Percentiles rank a stretch among this genome's conserved stretches.
These are phyloP conservation scores for Coemansia sp. DNA, from an alignment of 192 early-diverging fungal genomes.

Conservation along the genomic window DNA sequence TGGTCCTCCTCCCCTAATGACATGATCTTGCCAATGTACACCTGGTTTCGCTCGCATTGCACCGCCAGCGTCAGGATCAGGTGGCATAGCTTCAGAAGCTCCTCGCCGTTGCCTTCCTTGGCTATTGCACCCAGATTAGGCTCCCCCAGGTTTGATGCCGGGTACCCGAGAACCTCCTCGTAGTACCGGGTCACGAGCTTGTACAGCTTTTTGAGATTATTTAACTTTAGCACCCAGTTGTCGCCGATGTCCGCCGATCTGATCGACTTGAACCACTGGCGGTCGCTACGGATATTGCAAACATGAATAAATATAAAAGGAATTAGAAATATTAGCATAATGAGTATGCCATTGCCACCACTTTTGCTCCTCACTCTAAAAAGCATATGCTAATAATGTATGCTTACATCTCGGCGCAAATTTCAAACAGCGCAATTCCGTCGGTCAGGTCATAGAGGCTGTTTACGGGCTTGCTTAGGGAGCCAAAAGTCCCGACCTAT, in stretches of 20 bases:
- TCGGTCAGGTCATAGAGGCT: conserved; percentile 69
- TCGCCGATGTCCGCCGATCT: conserved; percentile 72
- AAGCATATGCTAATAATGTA: background rate
- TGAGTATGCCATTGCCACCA: background rate
- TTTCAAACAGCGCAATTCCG: conserved; percentile 79
- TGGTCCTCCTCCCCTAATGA: conserved; percentile 69
- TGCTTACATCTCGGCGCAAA: conserved; percentile 81
- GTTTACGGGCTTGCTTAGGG: conserved; percentile 42
- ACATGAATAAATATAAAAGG: background rate
- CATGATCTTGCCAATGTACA: conserved; percentile 86
- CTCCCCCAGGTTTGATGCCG: conserved; percentile 59
- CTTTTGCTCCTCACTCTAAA: background rate
- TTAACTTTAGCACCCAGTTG: conserved; percentile 96
- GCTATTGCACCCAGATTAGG: conserved; percentile 86
- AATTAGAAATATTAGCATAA: background rate
- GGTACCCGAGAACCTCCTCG: conserved; percentile 81
- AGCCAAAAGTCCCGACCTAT: conserved; percentile 49
- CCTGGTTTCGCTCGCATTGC: conserved; percentile 80
- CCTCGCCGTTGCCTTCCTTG: conserved; percentile 69
- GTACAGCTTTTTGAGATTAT: conserved; percentile 89
- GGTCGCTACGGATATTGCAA: conserved; percentile 63
- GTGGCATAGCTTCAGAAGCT: conserved; percentile 78
- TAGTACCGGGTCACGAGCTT: conserved; percentile 83
- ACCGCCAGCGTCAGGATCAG: conserved; percentile 87
- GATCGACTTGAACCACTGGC: conserved; percentile 85